phyloP scores from a whole-genome alignment of 2,329 filamentous ascomycete species.

The Fonsecaea pugnacius region DNA sequence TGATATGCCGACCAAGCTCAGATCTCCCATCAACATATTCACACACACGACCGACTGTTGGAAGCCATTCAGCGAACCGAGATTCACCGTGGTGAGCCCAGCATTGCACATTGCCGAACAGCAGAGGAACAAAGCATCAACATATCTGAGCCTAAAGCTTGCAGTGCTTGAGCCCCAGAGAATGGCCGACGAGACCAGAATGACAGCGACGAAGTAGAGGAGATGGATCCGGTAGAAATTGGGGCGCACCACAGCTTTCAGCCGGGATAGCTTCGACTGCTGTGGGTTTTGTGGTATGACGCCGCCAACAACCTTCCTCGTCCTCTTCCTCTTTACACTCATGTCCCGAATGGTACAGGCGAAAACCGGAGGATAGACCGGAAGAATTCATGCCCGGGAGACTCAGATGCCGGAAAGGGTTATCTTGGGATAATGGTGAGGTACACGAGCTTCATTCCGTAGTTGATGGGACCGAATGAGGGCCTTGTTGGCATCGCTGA shows the following conservation, averaged over 20 bases:
- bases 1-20: neutral
- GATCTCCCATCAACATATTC: conserved; percentile 3
- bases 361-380: too few relatives aligned
- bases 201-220: neutral
- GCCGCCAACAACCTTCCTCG: too few relatives aligned
- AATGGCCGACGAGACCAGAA: neutral
- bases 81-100: neutral
- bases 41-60: neutral
- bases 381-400: neutral
- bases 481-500: too few relatives aligned
- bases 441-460: neutral
- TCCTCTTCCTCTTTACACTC: too few relatives aligned
- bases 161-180: neutral
- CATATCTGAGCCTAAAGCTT: neutral
- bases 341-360: too few relatives aligned
- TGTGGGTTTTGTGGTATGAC: neutral
- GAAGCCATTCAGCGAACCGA: neutral
- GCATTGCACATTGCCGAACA: neutral
- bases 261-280: neutral
- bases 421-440: neutral
- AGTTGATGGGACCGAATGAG: too few relatives aligned
- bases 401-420: neutral
- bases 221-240: neutral
- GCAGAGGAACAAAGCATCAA: neutral
- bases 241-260: neutral